These are phyloP conservation scores for Rhododendron simsii DNA, from an alignment of 148 eudicot genomes.

Conservation along the genomic window DNA sequence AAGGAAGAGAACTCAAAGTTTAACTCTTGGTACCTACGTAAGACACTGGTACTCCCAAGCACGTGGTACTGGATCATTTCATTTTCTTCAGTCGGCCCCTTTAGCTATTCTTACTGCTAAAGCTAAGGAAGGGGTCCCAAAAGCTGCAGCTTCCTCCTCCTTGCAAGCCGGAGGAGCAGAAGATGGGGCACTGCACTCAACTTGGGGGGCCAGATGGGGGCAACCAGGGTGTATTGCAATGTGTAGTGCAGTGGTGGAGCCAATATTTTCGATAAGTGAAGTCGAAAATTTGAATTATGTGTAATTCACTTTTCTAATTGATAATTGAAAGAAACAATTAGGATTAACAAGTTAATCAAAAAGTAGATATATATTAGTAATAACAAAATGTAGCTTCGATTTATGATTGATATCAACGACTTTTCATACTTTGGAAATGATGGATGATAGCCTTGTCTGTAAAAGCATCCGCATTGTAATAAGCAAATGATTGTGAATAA, in stretches of 20 bases:
- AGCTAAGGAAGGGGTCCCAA: background rate
- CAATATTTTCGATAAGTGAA: no score
- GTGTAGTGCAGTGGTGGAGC: fast-evolving
- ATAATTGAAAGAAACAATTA: no score
- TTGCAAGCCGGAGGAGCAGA: background rate
- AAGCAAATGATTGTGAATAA: no score
- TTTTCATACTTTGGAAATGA: no score
- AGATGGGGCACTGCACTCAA: background rate
- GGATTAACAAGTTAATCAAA: no score
- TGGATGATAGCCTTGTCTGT: no score
- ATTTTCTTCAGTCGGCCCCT: background rate
- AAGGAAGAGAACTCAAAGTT: background rate
- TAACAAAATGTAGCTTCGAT: no score
- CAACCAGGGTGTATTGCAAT: background rate
- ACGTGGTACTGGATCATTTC: background rate
- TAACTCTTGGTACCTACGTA: background rate
- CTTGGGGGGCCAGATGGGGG: background rate
- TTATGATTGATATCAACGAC: no score
- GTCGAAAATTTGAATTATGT: no score
- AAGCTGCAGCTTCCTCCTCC: background rate
- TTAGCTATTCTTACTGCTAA: background rate
- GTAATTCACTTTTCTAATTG: no score
- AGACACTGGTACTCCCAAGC: background rate
- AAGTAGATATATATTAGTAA: no score
- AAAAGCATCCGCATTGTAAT: no score